Conservation (phyloP, 2,329 filamentous ascomycete genomes). For the Exophiala calicioides region DNA sequence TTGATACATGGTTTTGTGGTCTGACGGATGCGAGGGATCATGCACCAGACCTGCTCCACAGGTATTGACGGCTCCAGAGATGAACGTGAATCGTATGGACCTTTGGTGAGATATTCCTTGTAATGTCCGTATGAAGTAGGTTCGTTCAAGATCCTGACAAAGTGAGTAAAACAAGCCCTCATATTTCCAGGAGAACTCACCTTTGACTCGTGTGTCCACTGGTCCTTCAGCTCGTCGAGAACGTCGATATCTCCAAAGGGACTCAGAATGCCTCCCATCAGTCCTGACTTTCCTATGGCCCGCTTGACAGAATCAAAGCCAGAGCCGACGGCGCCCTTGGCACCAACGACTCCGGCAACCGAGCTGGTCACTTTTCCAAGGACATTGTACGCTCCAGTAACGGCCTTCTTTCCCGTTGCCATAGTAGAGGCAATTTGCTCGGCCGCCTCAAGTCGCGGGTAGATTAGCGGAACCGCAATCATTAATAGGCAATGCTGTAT, state of each 20-base stretch:
- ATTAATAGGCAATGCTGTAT: constrained; percentile 98
- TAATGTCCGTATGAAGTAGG: constrained; percentile 91
- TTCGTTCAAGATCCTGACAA: constrained; percentile 79
- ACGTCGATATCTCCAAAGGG: constrained; percentile 96
- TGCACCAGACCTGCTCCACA: constrained; percentile 92
- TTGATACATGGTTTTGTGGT: constrained; percentile 99
- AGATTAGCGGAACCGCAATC: constrained; percentile 85
- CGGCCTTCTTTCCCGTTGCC: constrained; percentile 91
- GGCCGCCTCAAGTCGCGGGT: constrained; percentile 86
- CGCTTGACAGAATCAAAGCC: constrained; percentile 96
- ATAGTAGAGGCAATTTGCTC: constrained; percentile 90
- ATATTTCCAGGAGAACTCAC: constrained; percentile 40
- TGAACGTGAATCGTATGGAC: constrained; percentile 92
- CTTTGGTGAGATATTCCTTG: constrained; percentile 96
- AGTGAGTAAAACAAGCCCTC: constrained; percentile 1
- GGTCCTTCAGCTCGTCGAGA: constrained; percentile 88
- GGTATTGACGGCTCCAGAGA: constrained; percentile 86
- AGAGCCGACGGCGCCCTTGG: constrained; percentile 86
- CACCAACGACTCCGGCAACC: constrained; percentile 91
- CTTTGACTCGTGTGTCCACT: constrained; percentile 98
- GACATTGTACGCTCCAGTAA: constrained; percentile 95
- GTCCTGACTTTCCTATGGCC: constrained; percentile 88
- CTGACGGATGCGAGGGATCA: constrained; percentile 83
- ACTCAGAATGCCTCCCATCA: constrained; percentile 94
- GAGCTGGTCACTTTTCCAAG: constrained; percentile 93